Evolutionary conservation across 73 alveolate genomes (phyloP).

Genomic region (Stentor roeselii): DNA sequence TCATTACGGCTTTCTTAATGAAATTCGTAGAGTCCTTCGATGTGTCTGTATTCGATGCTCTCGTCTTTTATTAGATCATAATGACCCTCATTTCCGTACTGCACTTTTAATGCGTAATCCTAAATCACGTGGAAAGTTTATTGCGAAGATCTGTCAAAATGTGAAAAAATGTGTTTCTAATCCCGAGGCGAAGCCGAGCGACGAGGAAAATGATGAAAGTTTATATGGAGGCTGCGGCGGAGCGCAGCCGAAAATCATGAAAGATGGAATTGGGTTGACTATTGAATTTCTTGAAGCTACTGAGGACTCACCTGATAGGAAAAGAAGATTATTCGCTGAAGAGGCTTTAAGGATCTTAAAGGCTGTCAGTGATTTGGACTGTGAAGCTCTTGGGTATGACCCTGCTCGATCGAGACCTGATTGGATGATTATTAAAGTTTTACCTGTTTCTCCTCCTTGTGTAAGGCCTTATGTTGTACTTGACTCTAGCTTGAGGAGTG

Average conservation of each 20-base stretch:
- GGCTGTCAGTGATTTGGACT: constrained; percentile 61
- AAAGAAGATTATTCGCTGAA: constrained; percentile 61
- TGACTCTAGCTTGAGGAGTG: constrained; percentile 69
- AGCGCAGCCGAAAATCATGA: constrained; percentile 71
- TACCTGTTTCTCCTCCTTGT: constrained; percentile 96
- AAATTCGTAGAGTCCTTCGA: constrained; percentile 68
- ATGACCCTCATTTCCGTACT: constrained; percentile 48
- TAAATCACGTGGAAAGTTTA: constrained; percentile 55
- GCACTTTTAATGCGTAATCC: constrained; percentile 61
- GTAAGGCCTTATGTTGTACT: constrained; percentile 90
- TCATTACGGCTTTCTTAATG: constrained; percentile 82
- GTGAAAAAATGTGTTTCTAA: constrained; percentile 56
- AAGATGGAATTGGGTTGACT: constrained; percentile 51
- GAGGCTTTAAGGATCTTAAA: constrained; percentile 64
- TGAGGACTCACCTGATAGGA: constrained; percentile 50
- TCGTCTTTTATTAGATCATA: constrained; percentile 41
- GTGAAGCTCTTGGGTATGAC: constrained; percentile 74
- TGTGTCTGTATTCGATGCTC: constrained; percentile 48
- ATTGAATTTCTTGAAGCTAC: constrained; percentile 42
- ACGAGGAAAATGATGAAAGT: constrained; percentile 31
- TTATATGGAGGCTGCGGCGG: constrained; percentile 71
- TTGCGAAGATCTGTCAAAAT: constrained; percentile 63
- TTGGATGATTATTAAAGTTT: constrained; percentile 80
- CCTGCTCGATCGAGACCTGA: constrained; percentile 75
- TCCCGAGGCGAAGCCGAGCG: constrained; percentile 26